These are phyloP conservation scores for Musa troglodytarum DNA, from an alignment of 176 grass and related monocot species.

Conservation along the genomic window DNA sequence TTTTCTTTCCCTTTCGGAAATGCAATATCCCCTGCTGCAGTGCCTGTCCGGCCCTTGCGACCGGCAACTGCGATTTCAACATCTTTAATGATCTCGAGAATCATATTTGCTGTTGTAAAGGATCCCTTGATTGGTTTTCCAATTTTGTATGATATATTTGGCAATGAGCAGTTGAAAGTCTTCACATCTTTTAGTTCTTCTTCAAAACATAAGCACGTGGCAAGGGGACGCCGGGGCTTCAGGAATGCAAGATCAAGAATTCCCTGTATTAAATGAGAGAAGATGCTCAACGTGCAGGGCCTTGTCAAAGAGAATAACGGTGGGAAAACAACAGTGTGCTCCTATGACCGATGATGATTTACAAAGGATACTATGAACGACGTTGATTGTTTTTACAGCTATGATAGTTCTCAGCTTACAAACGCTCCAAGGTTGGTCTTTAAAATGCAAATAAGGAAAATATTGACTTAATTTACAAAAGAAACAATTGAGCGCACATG, in stretches of 20 bases:
- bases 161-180: too few relatives aligned
- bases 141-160: background rate
- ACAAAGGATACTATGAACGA: too few relatives aligned
- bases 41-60: constrained; percentile 86
- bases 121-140: constrained; percentile 27
- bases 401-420: too few relatives aligned
- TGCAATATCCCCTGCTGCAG: constrained; percentile 81
- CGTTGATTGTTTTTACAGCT: too few relatives aligned
- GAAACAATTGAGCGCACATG: too few relatives aligned
- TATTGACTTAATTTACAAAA: too few relatives aligned
- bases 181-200: background rate
- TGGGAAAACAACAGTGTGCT: too few relatives aligned
- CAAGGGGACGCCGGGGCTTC: constrained; percentile 46
- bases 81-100: constrained; percentile 80
- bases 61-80: constrained; percentile 62
- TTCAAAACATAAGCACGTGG: constrained; percentile 47
- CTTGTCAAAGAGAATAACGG: too few relatives aligned
- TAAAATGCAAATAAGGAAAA: too few relatives aligned
- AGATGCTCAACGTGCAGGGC: too few relatives aligned
- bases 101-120: constrained; percentile 54
- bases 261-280: constrained; percentile 31
- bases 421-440: too few relatives aligned
- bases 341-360: too few relatives aligned
- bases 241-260: constrained; percentile 82
- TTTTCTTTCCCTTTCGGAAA: constrained; percentile 99